Conservation (phyloP, 2,329 filamentous ascomycete genomes). For the Aspergillus felis region DNA sequence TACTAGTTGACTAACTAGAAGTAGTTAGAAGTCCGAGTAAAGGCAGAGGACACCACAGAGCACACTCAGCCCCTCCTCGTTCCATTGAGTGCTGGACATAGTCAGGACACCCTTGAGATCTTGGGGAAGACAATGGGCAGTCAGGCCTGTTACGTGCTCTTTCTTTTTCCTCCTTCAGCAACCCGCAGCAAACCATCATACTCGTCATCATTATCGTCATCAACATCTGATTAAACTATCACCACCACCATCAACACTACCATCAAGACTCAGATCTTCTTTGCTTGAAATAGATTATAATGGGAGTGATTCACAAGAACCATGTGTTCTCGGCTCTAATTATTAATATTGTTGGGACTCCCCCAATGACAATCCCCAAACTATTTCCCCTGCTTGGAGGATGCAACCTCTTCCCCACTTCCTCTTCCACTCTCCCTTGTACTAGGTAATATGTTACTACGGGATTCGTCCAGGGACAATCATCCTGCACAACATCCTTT, state of each 20-base stretch:
- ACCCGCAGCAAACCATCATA: neutral
- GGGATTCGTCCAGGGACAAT: neutral
- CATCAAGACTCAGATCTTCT: neutral
- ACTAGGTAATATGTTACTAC: neutral
- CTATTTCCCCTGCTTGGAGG: neutral
- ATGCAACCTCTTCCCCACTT: neutral
- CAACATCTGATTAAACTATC: neutral
- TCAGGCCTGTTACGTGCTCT: neutral
- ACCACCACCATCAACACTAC: neutral
- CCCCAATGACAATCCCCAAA: neutral
- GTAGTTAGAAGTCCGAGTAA: neutral
- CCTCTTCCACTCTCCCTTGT: neutral
- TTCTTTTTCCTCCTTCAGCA: neutral
- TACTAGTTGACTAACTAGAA: neutral
- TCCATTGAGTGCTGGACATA: neutral
- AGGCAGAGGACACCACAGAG: too few relatives aligned
- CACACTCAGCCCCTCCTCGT: too few relatives aligned
- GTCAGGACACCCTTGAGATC: neutral
- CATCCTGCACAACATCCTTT: conserved; percentile 1
- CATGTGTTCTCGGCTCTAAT: neutral
- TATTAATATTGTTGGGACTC: neutral
- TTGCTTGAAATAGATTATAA: neutral
- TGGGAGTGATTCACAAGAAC: neutral
- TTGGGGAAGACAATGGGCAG: neutral
- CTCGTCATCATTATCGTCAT: neutral